Base-by-base conservation (phyloP, 1,284 basidiomycete species). In the Heimioporus retisporus region DNA sequence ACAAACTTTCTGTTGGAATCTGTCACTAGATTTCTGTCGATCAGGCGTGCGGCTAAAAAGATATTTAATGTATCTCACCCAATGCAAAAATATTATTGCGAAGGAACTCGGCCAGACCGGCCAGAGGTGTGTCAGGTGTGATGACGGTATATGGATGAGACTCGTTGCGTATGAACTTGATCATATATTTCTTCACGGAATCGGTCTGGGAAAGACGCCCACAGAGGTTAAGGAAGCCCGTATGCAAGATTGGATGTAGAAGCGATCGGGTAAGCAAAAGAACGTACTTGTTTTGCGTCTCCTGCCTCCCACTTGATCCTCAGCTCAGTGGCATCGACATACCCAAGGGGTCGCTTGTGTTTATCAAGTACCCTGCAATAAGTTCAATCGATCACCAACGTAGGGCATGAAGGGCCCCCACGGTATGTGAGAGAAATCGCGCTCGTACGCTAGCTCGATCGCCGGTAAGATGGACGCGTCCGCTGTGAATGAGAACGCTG, bases 401-500 rank as follows among this genome's bases (percentile, higher is more conserved):
- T 14, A 50, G 31, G 31, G 23, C 25, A 42, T 13, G 21, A 43
- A 19, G 23, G 1, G n/a, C 58, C 80, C 84, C 75, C 72, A 96
- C 95, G 95, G 95, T 65, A 96, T 92, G 73, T 96, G 90, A 35
- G 95, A 95, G 80, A 96, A 96, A 76, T 96, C 95, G 55, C 94
- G 88, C 71, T 96, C 95, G 73, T 96, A 96, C 0, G 95, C 95
- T 44, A 93, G 86, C 72, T 95, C 93, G 54, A 96, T 88, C 2
- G 94, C 95, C 42, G 87, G 84, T 14, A 86, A 86, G 64, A 96
- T 90, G 25, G 87, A 85, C 72, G 94, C 94, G 67, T 85, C 85
- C 14, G 85, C 81, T 13, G 93, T 91, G 5, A 96, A 83, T n/a
- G 92, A 89, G 79, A 96, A 96, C 0, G 95, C 95, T 13, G 95